phyloP scores from a whole-genome alignment of 2,329 filamentous ascomycete genomes.

The Verticillium longisporum region DNA sequence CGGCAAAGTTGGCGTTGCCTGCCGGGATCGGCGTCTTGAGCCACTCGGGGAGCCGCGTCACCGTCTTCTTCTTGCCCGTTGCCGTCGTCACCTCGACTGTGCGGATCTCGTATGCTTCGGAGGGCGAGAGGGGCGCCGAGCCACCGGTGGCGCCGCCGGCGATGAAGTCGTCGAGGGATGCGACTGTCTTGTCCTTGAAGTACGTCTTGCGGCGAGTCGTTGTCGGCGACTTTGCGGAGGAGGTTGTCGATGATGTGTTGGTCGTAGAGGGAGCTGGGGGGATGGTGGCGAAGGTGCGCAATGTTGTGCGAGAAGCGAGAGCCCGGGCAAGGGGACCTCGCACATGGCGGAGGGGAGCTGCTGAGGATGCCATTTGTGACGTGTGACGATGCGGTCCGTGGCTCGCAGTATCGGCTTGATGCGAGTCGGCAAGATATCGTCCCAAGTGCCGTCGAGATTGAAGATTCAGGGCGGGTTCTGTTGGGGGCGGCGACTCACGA shows the following conservation, averaged over 20 bases:
- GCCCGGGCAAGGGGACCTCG: constrained; percentile 35
- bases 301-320: constrained; percentile 22
- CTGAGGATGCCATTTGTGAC: constrained; percentile 29
- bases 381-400: constrained; percentile 25
- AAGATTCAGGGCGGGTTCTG: not conserved
- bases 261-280: constrained; percentile 23
- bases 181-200: constrained; percentile 52
- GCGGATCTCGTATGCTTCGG: constrained; percentile 53
- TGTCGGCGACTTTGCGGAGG: constrained; percentile 12
- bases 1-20: constrained; percentile 77
- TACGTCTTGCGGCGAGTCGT: constrained; percentile 39
- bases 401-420: not conserved
- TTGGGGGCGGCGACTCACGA: not conserved
- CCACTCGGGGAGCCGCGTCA: constrained; percentile 81
- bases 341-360: constrained; percentile 32
- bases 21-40: constrained; percentile 92
- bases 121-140: constrained; percentile 34
- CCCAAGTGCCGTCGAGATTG: not conserved
- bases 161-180: constrained; percentile 53
- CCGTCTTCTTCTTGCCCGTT: constrained; percentile 53
- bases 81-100: constrained; percentile 57
- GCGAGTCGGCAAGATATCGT: not conserved
- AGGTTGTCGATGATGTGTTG: constrained; percentile 3
- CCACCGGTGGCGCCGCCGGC: constrained; percentile 24
- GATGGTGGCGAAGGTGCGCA: constrained; percentile 40